phyloP scores from a whole-genome alignment of 73 alveolate species.

The Symbiodinium pilosum region DNA sequence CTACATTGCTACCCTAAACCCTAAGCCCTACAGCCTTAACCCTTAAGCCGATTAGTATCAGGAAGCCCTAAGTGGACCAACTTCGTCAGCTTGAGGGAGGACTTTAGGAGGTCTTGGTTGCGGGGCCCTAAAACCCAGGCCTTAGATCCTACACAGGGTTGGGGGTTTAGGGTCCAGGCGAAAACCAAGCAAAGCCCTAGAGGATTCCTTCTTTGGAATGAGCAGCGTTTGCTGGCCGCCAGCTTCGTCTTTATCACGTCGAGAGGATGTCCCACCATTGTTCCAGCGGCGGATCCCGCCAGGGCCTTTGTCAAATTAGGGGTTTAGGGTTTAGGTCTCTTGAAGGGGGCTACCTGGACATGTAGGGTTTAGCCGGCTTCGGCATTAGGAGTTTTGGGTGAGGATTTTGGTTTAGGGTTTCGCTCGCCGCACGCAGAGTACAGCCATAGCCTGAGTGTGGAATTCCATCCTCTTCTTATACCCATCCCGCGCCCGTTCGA shows the following conservation, averaged over 20 bases:
- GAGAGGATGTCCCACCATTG: constrained; percentile 28
- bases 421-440: no score
- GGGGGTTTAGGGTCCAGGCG: no score
- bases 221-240: constrained; percentile 23
- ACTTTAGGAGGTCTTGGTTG: no score
- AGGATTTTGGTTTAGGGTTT: neutral
- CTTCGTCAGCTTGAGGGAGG: no score
- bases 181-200: no score
- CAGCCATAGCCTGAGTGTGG: no score
- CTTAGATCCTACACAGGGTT: no score
- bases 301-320: neutral
- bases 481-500: no score
- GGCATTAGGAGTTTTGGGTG: neutral
- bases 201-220: no score
- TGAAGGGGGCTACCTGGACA: no score
- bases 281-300: neutral
- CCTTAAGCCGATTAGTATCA: neutral
- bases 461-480: no score
- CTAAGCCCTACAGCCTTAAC: neutral
- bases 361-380: neutral
- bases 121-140: neutral
- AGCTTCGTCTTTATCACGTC: constrained; percentile 68
- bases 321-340: neutral
- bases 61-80: no score
- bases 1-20: neutral